These are phyloP conservation scores for Aureobasidium lini DNA, from an alignment of 2,329 filamentous ascomycete species.

Conservation along the genomic window DNA sequence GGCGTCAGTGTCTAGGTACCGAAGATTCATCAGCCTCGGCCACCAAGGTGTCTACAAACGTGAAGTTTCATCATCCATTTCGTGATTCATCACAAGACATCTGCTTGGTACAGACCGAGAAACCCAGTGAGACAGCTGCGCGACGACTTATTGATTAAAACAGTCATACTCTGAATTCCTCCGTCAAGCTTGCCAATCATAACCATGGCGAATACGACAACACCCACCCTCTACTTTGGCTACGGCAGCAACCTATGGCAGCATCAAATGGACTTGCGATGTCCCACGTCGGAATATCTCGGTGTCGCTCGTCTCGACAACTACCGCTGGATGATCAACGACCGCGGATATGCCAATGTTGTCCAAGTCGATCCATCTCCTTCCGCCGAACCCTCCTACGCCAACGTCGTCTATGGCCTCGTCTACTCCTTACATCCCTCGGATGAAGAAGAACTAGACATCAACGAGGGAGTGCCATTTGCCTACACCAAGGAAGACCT, in stretches of 20 bases:
- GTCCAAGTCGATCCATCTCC: constrained; percentile 29
- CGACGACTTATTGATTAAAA: neutral
- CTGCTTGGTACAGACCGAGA: neutral
- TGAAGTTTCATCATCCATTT: neutral
- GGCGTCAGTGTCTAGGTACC: neutral
- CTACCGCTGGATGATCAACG: constrained; percentile 61
- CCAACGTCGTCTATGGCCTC: constrained; percentile 48
- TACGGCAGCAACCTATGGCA: constrained; percentile 51
- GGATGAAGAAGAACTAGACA: constrained; percentile 49
- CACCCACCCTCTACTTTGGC: constrained; percentile 14
- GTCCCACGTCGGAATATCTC: constrained; percentile 47
- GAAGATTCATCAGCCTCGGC: neutral
- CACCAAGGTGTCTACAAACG: neutral
- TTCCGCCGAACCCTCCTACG: constrained; percentile 14
- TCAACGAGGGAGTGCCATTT: constrained; percentile 54
- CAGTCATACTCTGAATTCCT: neutral
- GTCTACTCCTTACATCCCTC: constrained; percentile 45
- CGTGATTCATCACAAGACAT: neutral
- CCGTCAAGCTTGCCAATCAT: neutral
- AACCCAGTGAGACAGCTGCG: neutral
- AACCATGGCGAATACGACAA: neutral
- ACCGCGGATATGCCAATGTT: constrained; percentile 62
- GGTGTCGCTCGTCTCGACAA: constrained; percentile 50
- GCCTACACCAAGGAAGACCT: constrained; percentile 52
- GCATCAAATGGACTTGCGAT: constrained; percentile 57